Percentiles rank a stretch among this genome's conserved stretches.
Conservation (phyloP, 2,329 filamentous ascomycete species). For the Aureobasidium sp. region DNA sequence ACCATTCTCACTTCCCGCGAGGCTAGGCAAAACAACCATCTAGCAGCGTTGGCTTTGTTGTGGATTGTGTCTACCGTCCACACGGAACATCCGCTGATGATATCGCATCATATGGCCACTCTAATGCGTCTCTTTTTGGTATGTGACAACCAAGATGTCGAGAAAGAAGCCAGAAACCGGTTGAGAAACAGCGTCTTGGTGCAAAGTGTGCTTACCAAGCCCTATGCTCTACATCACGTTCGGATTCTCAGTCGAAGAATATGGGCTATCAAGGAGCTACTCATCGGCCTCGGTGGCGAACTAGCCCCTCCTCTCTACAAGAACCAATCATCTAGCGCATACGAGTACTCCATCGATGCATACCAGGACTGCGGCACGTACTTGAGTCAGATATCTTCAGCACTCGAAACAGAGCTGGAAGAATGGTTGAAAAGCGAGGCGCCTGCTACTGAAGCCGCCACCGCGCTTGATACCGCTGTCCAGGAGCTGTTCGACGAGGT, state of each 20-base stretch:
- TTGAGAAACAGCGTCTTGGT: slow-evolving; percentile 11
- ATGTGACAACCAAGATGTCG: background rate
- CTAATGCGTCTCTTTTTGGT: background rate
- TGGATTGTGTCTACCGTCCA: background rate
- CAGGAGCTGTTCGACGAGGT: background rate
- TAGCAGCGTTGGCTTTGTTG: background rate
- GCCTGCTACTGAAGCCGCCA: background rate
- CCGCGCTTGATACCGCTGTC: background rate
- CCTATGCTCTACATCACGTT: background rate
- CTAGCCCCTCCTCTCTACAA: background rate
- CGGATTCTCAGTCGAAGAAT: background rate
- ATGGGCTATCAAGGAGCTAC: background rate
- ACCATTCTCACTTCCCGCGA: background rate
- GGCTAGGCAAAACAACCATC: background rate
- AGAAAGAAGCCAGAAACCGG: slow-evolving; percentile 1
- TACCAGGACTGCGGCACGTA: background rate
- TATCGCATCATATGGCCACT: background rate
- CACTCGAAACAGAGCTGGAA: background rate
- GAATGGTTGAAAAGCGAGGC: background rate
- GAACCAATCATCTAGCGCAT: background rate
- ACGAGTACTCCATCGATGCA: background rate
- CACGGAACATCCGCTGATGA: background rate
- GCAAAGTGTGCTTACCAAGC: background rate
- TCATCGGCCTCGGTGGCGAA: background rate
- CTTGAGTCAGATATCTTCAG: background rate